phyloP scores from a whole-genome alignment of 192 early-diverging fungal genomes.

The Coemansia umbellata region DNA sequence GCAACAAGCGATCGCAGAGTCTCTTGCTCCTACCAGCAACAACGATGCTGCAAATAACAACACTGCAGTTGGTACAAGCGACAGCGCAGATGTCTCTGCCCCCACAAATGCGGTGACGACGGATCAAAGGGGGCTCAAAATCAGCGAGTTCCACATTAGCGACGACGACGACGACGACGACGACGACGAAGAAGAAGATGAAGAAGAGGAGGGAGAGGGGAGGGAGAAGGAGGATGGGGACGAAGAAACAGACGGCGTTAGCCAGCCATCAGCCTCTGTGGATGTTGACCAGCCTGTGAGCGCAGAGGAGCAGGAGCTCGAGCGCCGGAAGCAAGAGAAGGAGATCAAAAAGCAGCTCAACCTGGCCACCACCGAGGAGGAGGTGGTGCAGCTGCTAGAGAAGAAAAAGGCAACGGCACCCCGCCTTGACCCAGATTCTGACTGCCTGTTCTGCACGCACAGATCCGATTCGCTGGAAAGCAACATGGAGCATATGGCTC shows the following conservation, averaged over 20 bases:
- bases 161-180: conserved; percentile 44
- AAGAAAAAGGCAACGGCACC: conserved; percentile 71
- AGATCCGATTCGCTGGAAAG: conserved; percentile 58
- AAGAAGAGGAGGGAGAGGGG: conserved; percentile 3
- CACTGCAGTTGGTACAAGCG: background rate
- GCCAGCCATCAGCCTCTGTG: background rate
- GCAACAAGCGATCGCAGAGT: conserved; percentile 41
- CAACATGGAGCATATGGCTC: conserved; percentile 92
- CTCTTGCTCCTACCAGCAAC: conserved; percentile 12
- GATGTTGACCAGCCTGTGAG: conserved; percentile 6
- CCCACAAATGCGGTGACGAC: background rate
- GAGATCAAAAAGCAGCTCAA: conserved; percentile 43
- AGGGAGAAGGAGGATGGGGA: background rate
- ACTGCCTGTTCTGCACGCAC: conserved; percentile 93
- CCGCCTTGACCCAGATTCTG: conserved; percentile 60
- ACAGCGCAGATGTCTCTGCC: background rate
- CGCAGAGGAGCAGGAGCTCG: conserved; percentile 19
- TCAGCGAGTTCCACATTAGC: conserved; percentile 38
- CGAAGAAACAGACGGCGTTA: background rate
- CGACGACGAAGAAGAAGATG: conserved; percentile 9
- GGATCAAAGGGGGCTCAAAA: conserved; percentile 25
- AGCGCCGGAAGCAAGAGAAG: conserved; percentile 33
- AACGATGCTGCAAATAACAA: background rate
- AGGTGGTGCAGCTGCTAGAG: conserved; percentile 72
- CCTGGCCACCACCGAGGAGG: conserved; percentile 53